phyloP scores from a whole-genome alignment of 225 moss, liverwort and hornwort genomes.

The Rhytidiadelphus loreus region DNA sequence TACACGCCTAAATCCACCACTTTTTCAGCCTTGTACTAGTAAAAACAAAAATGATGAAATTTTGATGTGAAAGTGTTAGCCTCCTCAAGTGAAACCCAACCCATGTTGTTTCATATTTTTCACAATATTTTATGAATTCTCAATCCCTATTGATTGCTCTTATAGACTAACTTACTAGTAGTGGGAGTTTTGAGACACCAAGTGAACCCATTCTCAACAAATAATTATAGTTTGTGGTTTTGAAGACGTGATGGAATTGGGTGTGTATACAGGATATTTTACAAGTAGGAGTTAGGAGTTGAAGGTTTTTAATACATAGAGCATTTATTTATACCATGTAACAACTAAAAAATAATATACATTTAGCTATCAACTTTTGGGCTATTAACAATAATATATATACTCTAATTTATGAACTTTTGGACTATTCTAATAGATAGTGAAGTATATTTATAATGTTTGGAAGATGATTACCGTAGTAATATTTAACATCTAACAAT shows the following conservation, averaged over 20 bases:
- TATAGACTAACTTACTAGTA: not conserved
- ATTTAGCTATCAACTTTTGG: not conserved
- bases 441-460: not conserved
- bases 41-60: not conserved
- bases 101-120: not conserved
- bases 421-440: not conserved
- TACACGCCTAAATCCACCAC: no score
- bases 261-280: not conserved
- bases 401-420: no score
- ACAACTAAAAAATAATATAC: not conserved
- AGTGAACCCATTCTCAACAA: not conserved
- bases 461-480: not conserved
- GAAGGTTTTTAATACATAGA: not conserved
- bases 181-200: not conserved
- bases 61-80: not conserved
- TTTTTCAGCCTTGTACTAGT: no score
- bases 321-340: not conserved
- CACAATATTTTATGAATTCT: not conserved
- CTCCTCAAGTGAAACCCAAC: not conserved
- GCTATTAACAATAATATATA: not conserved
- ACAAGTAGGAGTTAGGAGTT: not conserved
- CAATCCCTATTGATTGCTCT: not conserved
- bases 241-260: not conserved
- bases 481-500: not conserved
- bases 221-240: accelerated